These are phyloP conservation scores for Mycena leptocephala DNA, from an alignment of 768 basidiomycete genomes.

Conservation along the genomic window DNA sequence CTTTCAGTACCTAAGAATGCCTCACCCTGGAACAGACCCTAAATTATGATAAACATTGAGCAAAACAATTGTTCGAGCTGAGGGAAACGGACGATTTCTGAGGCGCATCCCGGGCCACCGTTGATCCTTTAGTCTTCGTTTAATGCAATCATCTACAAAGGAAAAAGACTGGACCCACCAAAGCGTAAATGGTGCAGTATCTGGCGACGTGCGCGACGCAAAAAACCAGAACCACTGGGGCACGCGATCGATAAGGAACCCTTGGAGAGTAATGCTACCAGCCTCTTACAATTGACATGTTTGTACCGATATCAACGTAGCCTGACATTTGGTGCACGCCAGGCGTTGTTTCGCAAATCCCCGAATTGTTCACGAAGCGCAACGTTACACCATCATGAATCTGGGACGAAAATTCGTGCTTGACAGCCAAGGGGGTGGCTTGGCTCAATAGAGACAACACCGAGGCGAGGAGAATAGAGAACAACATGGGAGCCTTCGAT, in stretches of 20 bases:
- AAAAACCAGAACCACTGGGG: constrained; percentile 86
- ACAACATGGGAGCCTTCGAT: constrained; percentile 12
- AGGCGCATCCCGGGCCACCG: constrained; percentile 76
- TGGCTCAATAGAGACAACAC: constrained; percentile 7
- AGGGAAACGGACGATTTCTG: constrained; percentile 62
- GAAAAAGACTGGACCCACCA: constrained; percentile 56
- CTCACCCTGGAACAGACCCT: constrained; percentile 72
- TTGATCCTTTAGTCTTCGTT: constrained; percentile 36
- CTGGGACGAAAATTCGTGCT: constrained; percentile 33
- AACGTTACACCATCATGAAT: constrained; percentile 29
- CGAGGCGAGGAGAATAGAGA: constrained; percentile 18
- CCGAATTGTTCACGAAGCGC: constrained; percentile 60
- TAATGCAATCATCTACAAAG: neutral
- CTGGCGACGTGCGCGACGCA: constrained; percentile 71
- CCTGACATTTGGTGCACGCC: constrained; percentile 66
- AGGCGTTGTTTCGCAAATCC: constrained; percentile 70
- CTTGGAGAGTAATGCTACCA: neutral
- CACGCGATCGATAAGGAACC: neutral
- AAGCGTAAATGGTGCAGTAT: constrained; percentile 77
- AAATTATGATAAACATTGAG: neutral
- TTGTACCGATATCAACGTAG: constrained; percentile 63
- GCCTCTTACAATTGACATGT: constrained; percentile 66
- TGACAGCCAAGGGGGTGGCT: neutral
- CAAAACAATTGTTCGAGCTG: too few relatives aligned
- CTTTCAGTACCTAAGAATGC: neutral